Evolutionary conservation across 768 basidiomycete species (phyloP), one percentile per base, ranked within the genome.

Genomic region (Filobasidium floriforme): DNA sequence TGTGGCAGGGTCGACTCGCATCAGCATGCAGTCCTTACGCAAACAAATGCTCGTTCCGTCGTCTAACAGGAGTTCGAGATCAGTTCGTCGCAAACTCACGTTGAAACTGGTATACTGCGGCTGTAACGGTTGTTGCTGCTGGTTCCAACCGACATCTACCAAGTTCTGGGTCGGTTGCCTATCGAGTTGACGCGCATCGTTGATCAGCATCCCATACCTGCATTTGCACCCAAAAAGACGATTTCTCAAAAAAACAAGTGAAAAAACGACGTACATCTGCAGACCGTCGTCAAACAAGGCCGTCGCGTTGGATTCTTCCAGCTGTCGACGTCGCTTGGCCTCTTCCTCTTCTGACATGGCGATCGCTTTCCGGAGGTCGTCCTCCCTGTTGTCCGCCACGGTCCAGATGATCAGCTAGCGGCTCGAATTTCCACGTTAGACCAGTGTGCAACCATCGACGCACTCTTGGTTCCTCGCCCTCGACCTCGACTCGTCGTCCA

Each of bases 101-200:
- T 98, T 98, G 83, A 91, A 97, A 0, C 89, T 86, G 9, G 90
- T 92, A 77, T 89, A 90, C 72, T 93, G 92, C 0, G 89, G 89
- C 70, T 88, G 88, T 54, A 91, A 87, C 71, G 92, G 91, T 1
- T 89, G 88, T 74, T 90, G 89, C 22, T 49, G 46, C 32, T 76
- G 72, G 6, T 73, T 75, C 51, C 70, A 79, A 29, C 74, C 73
- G 28, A 71, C 67, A 61, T 76, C 78, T 70, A 76, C 63, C 75
- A 44, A 68, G 65, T 73, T 73, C n/a, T 69, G 81, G 88, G 86
- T 0, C 85, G 84, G 71, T 86, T 49, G 46, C 46, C 46, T 49
- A 22, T 18, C 43, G 43, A n/a, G n/a, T n/a, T n/a, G n/a, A n/a
- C n/a, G n/a, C n/a, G n/a, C n/a, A n/a, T n/a, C n/a, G n/a, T n/a